These are phyloP conservation scores for Yamadazyma triangularis DNA, from an alignment of 1,139 yeast species.

Conservation along the genomic window DNA sequence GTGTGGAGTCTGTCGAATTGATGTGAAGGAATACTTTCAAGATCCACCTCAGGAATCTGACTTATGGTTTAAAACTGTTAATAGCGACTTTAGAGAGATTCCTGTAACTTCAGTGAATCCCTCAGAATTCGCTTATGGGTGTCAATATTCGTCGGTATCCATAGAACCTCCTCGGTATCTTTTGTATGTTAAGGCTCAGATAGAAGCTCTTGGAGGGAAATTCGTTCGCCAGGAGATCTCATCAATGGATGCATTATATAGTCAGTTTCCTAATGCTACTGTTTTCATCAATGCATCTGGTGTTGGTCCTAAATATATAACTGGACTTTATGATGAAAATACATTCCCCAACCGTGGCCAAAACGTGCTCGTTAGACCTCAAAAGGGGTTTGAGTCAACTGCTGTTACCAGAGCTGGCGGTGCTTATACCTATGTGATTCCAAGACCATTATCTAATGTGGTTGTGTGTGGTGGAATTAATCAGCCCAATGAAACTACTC, in stretches of 20 bases:
- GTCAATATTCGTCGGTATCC: conserved; percentile 3
- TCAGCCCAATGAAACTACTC: conserved; percentile 3
- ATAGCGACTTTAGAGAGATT: conserved; percentile 2
- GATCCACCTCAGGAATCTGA: conserved; percentile 1
- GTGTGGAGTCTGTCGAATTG: conserved; percentile 5
- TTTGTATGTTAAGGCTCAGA: conserved; percentile 2
- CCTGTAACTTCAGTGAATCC: background rate
- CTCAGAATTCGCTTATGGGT: conserved; percentile 3
- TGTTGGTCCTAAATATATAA: conserved; percentile 4
- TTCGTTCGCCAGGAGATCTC: conserved; percentile 2
- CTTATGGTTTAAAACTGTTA: conserved; percentile 2
- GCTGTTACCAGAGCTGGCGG: conserved; percentile 3
- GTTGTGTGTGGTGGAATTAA: conserved; percentile 6
- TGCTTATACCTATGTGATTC: conserved; percentile 5
- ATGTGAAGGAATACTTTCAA: conserved; percentile 4
- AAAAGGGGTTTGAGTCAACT: conserved; percentile 2
- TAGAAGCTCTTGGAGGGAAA: conserved; percentile 4
- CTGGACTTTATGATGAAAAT: conserved; percentile 3
- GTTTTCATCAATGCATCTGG: conserved; percentile 6
- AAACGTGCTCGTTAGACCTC: conserved; percentile 4
- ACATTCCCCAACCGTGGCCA: conserved; percentile 5
- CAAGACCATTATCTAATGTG: conserved; percentile 3
- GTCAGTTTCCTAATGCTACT: conserved; percentile 1
- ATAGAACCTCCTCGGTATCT: conserved; percentile 6
- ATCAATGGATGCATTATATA: conserved; percentile 2